A percentile compares a stretch with the other conserved stretches of the same genome.
Conservation (phyloP, 1,284 basidiomycete genomes). For the Leccinum ponderosum region DNA sequence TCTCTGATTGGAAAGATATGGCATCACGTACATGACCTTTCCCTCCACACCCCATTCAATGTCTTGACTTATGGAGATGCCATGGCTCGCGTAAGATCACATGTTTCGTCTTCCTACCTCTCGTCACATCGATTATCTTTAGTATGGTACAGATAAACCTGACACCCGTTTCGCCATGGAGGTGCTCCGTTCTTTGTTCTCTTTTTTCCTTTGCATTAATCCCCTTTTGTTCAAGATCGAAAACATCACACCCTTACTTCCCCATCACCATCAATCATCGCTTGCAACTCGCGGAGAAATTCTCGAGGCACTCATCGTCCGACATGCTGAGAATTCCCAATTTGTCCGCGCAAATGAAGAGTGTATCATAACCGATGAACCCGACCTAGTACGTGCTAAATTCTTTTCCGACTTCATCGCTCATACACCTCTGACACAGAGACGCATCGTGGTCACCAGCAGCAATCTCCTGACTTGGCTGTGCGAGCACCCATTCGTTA, state of each 20-base stretch:
- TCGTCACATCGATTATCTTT: slow-evolving; percentile 18
- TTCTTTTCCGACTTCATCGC: slow-evolving; percentile 1
- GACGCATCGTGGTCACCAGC: slow-evolving; percentile 47
- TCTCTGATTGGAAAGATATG: slow-evolving; percentile 73
- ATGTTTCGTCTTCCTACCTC: slow-evolving; percentile 3
- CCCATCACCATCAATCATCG: slow-evolving; percentile 36
- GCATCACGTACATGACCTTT: slow-evolving; percentile 59
- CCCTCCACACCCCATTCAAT: slow-evolving; percentile 60
- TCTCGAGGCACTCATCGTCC: slow-evolving; percentile 59
- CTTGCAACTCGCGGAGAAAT: slow-evolving; percentile 44
- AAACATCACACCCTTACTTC: slow-evolving; percentile 51
- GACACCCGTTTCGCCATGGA: slow-evolving; percentile 87
- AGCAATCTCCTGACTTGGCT: slow-evolving; percentile 50
- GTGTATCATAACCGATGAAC: slow-evolving; percentile 30
- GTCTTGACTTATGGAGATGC: slow-evolving; percentile 87
- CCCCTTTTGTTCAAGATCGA: slow-evolving; percentile 43
- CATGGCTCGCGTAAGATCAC: slow-evolving; percentile 70
- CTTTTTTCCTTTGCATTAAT: slow-evolving; percentile 11
- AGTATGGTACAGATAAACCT: slow-evolving; percentile 96
- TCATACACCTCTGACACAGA: slow-evolving; percentile 37
- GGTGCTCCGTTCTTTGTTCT: slow-evolving; percentile 43
- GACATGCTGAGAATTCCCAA: slow-evolving; percentile 26
- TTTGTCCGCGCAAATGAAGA: slow-evolving; percentile 47
- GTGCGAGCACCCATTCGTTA: slow-evolving; percentile 32
- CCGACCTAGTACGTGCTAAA: slow-evolving; percentile 36